Percentiles rank a stretch among this genome's conserved stretches.
Conservation (phyloP, 176 grass and related monocot species). For the Calamus simplicifolius region DNA sequence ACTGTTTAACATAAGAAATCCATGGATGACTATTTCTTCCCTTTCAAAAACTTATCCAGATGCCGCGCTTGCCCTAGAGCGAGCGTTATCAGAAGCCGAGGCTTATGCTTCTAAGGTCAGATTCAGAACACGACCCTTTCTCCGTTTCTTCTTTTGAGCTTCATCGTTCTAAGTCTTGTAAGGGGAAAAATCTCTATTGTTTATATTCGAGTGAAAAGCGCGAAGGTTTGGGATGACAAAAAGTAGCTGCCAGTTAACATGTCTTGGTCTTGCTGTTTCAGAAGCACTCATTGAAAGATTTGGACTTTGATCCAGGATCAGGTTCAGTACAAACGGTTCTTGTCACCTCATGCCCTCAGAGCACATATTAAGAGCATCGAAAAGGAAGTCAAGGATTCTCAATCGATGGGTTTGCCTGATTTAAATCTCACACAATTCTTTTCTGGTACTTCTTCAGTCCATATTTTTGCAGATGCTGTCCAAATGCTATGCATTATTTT, state of each 20-base stretch:
- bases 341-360: not conserved
- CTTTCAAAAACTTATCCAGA: not conserved
- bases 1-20: too few species aligned
- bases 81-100: not conserved
- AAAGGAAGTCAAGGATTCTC: not conserved
- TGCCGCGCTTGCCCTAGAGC: not conserved
- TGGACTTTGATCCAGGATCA: not conserved
- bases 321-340: not conserved
- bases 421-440: not conserved
- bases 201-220: too few species aligned
- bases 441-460: not conserved
- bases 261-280: not conserved
- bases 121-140: not conserved
- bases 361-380: not conserved
- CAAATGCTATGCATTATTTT: too few species aligned
- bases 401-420: not conserved
- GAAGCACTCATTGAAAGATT: not conserved
- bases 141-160: not conserved
- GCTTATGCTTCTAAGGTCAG: constrained; percentile 1
- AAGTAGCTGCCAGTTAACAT: not conserved
- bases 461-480: too few species aligned
- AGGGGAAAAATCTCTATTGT: not conserved
- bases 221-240: not conserved
- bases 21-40: not conserved
- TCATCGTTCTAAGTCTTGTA: not conserved